phyloP scores from a whole-genome alignment of 805 yeast genomes.

The Zygosaccharomyces bisporus region DNA sequence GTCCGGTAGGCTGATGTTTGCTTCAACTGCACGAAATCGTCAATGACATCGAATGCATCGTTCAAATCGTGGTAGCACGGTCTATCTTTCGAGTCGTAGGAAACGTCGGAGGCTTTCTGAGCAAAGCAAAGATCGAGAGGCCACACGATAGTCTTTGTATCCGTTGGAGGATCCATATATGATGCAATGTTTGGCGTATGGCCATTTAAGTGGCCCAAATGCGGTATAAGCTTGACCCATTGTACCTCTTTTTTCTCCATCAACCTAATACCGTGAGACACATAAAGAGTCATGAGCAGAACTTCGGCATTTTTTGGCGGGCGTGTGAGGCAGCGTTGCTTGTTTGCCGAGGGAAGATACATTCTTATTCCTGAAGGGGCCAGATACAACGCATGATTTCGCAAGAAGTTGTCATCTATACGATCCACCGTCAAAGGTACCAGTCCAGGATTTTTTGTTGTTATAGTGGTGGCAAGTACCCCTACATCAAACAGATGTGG shows the following conservation, averaged over 20 bases:
- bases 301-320: conserved; percentile 43
- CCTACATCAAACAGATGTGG: conserved; percentile 48
- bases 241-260: conserved; percentile 30
- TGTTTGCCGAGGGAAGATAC: conserved; percentile 37
- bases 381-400: conserved; percentile 43
- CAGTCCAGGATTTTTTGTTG: conserved; percentile 35
- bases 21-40: conserved; percentile 39
- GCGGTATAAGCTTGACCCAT: conserved; percentile 71
- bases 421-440: conserved; percentile 32
- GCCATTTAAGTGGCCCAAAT: conserved; percentile 63
- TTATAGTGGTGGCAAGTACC: conserved; percentile 39
- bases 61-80: conserved; percentile 19
- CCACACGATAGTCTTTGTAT: conserved; percentile 62
- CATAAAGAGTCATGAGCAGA: conserved; percentile 37
- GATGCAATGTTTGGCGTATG: conserved; percentile 59
- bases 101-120: conserved; percentile 40
- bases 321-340: conserved; percentile 37
- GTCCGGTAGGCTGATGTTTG: conserved; percentile 40
- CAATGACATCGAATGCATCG: conserved; percentile 38
- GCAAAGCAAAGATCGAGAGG: conserved; percentile 63
- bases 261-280: conserved; percentile 38
- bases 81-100: conserved; percentile 12
- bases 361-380: conserved; percentile 57
- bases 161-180: conserved; percentile 49
- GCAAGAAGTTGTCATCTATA: conserved; percentile 24